Conservation (phyloP, 306 rosid species). For the Carpinus viminea region DNA sequence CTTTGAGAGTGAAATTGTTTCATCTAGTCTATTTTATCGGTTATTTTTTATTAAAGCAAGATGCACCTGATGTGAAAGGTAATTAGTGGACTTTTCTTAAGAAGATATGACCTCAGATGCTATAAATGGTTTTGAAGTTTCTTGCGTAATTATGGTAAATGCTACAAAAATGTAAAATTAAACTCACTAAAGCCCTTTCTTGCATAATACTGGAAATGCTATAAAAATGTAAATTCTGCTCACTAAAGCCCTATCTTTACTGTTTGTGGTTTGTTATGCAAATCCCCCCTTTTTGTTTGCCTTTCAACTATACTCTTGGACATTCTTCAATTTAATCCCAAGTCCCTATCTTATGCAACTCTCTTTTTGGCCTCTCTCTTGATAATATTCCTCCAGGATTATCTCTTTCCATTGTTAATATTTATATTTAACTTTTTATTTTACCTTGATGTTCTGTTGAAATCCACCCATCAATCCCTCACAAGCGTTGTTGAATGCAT, state of each 20-base stretch:
- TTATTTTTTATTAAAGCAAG: neutral
- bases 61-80: neutral
- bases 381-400: slow-evolving; percentile 2
- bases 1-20: slow-evolving; percentile 13
- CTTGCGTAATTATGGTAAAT: neutral
- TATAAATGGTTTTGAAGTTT: neutral
- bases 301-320: neutral
- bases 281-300: neutral
- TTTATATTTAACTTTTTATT: neutral
- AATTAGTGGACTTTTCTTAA: neutral
- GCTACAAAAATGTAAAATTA: neutral
- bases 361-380: slow-evolving; percentile 11
- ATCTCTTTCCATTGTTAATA: neutral
- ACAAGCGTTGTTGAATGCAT: neutral
- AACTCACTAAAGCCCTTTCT: neutral
- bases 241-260: neutral
- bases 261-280: neutral
- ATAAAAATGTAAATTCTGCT: neutral
- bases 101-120: neutral
- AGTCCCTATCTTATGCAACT: slow-evolving; percentile 11
- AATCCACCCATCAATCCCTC: neutral
- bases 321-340: neutral
- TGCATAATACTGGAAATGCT: too few species aligned
- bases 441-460: neutral
- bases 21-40: neutral